Evolutionary conservation across 805 yeast genomes (phyloP), one percentile per base, ranked within the genome.

Genomic region (Naumovozyma baii): DNA sequence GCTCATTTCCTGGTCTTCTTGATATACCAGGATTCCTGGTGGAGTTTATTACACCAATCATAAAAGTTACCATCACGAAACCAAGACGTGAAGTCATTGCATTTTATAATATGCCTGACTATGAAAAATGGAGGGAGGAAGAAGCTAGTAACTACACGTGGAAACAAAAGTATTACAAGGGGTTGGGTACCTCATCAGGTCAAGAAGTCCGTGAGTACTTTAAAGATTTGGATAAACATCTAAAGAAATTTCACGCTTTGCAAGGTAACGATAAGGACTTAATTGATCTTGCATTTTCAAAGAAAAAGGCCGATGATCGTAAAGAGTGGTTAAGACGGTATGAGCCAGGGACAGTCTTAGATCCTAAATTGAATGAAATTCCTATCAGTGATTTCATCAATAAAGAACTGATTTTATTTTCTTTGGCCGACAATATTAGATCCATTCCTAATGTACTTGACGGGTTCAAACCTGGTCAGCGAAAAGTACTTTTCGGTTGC

Each of bases 381-480:
- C 96, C 96, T 2, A 90, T 92, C 46, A 73, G 86, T 42, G 96
- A 90, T 40, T 92, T 92, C 55, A 90, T 92, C 60, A 88, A 92
- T 64, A 86, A 92, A 58, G 98, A 92, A 59, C 73, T 92, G 52
- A 92, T 94, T 61, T 68, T 92, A 34, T 94, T 90, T 59, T 86
- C 96, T 14, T 82, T 92, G 84, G 96, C 97, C 2, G 98, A 92
- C 63, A 88, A 92, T 52, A 75, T 88, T 36, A 77, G 98, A 61
- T 92, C 97, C 0, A 86, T 92, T 54, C 98, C 98, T 1, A 83
- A 87, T 5, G 83, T 86, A 1, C 66, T 90, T 52, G 98, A 92
- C 66, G 98, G 98, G 0, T 76, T 92, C 48, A 92, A 92, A 61
- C 98, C 98, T 1, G 95, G 95, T 43, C 98, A 92, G 65, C 77